Percentiles rank a stretch among this genome's conserved stretches.
Conservation (phyloP, 495 filamentous ascomycete genomes). For the Xylaria nigripes region DNA sequence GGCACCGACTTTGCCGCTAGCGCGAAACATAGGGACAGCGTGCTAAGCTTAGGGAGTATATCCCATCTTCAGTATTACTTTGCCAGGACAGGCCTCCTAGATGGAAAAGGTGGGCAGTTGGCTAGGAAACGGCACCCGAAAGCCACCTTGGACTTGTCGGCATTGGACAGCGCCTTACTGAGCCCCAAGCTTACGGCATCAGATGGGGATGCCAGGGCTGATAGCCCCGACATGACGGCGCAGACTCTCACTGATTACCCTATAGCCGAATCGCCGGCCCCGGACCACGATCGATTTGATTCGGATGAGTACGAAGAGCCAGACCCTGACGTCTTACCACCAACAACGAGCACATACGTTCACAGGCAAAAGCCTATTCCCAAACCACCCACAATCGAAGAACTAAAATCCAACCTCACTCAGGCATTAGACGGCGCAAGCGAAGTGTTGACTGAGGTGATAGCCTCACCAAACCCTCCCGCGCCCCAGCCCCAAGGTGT, state of each 20-base stretch:
- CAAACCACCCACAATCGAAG: conserved; percentile 74
- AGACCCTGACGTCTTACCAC: conserved; percentile 73
- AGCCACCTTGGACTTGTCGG: conserved; percentile 41
- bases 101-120: conserved; percentile 84
- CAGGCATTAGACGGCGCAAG: conserved; percentile 56
- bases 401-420: conserved; percentile 66
- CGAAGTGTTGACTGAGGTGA: conserved; percentile 51
- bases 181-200: conserved; percentile 31
- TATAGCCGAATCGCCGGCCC: conserved; percentile 51
- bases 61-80: conserved; percentile 98
- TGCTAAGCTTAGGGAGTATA: conserved; percentile 92
- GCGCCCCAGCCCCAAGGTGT: conserved; percentile 63
- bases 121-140: conserved; percentile 60
- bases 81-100: conserved; percentile 83
- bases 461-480: conserved; percentile 18
- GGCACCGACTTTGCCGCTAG: conserved; percentile 87
- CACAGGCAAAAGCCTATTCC: conserved; percentile 76
- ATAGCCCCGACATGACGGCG: conserved; percentile 43
- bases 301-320: conserved; percentile 53
- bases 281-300: conserved; percentile 49
- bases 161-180: conserved; percentile 32
- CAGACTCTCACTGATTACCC: conserved; percentile 31
- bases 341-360: conserved; percentile 92
- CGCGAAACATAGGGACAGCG: conserved; percentile 80
- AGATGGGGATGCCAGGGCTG: conserved; percentile 48